Conservation (phyloP, 495 filamentous ascomycete genomes). For the Trichoderma virens region DNA sequence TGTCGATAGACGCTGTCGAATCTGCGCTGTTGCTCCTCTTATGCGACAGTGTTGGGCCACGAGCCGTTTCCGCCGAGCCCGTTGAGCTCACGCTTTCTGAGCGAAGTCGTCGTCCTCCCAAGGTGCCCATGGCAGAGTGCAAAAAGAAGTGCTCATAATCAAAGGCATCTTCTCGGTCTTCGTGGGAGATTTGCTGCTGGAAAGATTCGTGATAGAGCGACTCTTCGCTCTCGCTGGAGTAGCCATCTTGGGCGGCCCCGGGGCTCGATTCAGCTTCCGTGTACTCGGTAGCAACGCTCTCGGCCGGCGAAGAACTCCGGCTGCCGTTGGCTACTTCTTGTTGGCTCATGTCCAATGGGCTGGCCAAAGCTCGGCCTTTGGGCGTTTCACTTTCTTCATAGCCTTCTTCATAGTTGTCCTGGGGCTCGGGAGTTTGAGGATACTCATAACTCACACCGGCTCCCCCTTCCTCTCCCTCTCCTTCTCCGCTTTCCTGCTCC, state of each 20-base stretch:
- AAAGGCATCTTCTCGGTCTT: conserved; percentile 94
- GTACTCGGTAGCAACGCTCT: conserved; percentile 7
- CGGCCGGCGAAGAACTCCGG: neutral
- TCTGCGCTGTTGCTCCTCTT: conserved; percentile 51
- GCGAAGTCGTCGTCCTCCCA: conserved; percentile 43
- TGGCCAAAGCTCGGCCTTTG: neutral
- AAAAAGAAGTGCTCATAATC: conserved; percentile 96
- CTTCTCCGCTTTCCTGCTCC: conserved; percentile 2
- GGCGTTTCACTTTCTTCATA: conserved; percentile 51
- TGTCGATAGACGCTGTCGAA: conserved; percentile 68
- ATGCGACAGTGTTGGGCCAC: conserved; percentile 32
- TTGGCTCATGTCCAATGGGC: neutral
- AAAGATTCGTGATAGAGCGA: conserved; percentile 52
- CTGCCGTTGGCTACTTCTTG: neutral
- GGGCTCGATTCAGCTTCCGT: neutral
- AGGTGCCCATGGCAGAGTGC: conserved; percentile 77
- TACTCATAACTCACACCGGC: neutral
- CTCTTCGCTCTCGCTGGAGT: conserved; percentile 41
- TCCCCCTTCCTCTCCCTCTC: conserved; percentile 11
- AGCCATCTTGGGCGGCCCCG: conserved; percentile 21
- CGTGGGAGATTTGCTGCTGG: conserved; percentile 55
- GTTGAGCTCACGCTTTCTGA: conserved; percentile 49
- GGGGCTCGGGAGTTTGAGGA: neutral
- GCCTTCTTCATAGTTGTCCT: conserved; percentile 63
- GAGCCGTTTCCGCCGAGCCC: conserved; percentile 70